These are phyloP conservation scores for Cystobasidium tubakii DNA, from an alignment of 768 basidiomycete species.

Conservation along the genomic window DNA sequence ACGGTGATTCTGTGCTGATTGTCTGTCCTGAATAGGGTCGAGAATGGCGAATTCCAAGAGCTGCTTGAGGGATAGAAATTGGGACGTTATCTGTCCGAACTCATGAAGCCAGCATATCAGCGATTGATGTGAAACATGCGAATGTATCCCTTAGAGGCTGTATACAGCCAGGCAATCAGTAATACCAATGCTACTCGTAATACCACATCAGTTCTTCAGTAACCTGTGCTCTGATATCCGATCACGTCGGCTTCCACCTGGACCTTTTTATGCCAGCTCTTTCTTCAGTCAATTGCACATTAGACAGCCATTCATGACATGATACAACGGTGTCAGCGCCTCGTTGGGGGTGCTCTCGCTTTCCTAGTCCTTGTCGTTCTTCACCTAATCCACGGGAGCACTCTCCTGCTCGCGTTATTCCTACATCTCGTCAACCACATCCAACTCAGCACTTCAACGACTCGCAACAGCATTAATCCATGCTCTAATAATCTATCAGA, in stretches of 20 bases:
- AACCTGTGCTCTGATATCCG: neutral
- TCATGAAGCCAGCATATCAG: no score
- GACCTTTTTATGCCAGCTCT: neutral
- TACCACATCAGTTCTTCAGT: neutral
- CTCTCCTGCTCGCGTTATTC: constrained; percentile 9
- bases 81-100: no score
- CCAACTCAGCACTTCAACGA: neutral
- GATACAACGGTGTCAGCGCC: neutral
- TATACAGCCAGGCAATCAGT: neutral
- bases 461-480: neutral
- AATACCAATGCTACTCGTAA: neutral
- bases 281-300: neutral
- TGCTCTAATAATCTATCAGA: neutral
- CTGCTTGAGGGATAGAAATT: neutral
- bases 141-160: neutral
- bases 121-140: neutral
- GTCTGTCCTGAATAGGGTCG: constrained; percentile 26
- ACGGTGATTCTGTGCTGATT: neutral
- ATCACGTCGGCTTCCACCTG: neutral
- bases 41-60: constrained; percentile 35
- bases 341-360: neutral
- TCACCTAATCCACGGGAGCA: constrained; percentile 14
- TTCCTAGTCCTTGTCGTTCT: constrained; percentile 4
- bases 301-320: constrained; percentile 6
- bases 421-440: constrained; percentile 15